Base-by-base conservation (phyloP, 1,139 yeast genomes). In the Spathaspora sp. region DNA sequence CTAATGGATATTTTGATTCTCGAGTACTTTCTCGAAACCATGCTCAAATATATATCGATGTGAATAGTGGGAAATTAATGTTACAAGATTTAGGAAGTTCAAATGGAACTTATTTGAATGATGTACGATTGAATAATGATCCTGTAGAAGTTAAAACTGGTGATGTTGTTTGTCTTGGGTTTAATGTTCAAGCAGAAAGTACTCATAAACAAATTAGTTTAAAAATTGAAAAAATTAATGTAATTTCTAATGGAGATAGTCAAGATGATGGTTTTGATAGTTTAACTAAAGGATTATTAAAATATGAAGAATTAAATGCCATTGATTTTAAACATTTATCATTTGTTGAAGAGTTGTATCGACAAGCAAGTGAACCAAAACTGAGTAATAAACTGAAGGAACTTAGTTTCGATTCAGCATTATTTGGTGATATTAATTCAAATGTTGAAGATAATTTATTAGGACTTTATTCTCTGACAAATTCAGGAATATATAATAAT, bases 1-100 rank as follows among this genome's bases (percentile, higher is more conserved):
- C 87, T 38, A 95, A 95, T 63, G 99, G 99, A 0, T 91, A 81
- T 63, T 93, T 93, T 60, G 99, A 93, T 63, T 89, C 97, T 7
- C 74, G 99, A 36, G 99, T 95, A 11, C 76, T 93, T 44, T 86
- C 96, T 40, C 74, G 99, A 54, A 93, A 88, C 58, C 99, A 93
- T 67, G 99, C 99, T 0, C 93, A 89, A 56, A 70, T 93, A 51
- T 89, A 82, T 72, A 83, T 90, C 38, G 91, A 86, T 56, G 71
- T 82, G n/a, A 69, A 68, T 24, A 71, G 73, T 6, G 91, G 95
- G 10, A 78, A 78, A 49, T 76, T 93, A 31, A 89, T 80, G 78
- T 78, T 93, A 38, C 82, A 85, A 56, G 99, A 93, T 66, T 76
- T 90, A 56, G 89, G 90, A 45, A 86, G 96, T 7, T 88, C 97